These are phyloP conservation scores for Danielia oregonensis DNA, from an alignment of 805 yeast species.

Conservation along the genomic window DNA sequence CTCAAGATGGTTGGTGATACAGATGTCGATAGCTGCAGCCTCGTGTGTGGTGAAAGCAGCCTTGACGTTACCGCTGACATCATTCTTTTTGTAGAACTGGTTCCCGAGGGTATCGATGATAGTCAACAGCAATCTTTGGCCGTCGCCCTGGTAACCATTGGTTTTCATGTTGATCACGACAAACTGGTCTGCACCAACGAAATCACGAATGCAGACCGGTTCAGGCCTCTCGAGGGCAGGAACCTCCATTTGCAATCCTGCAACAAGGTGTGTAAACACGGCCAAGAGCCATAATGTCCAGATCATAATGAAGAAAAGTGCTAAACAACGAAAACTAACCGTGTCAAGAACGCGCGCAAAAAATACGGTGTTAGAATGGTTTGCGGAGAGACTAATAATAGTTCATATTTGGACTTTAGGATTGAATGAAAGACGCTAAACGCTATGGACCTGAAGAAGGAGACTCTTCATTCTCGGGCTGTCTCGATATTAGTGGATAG, in stretches of 20 bases:
- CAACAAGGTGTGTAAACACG: slow-evolving; percentile 21
- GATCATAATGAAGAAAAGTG: slow-evolving; percentile 6
- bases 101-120: slow-evolving; percentile 81
- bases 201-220: slow-evolving; percentile 89
- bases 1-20: slow-evolving; percentile 66
- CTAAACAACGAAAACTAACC: neutral
- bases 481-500: too few species aligned
- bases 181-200: slow-evolving; percentile 76
- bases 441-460: too few species aligned
- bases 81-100: slow-evolving; percentile 71
- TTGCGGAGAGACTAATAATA: too few species aligned
- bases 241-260: slow-evolving; percentile 50
- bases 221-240: slow-evolving; percentile 44
- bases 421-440: too few species aligned
- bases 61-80: slow-evolving; percentile 66
- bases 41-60: slow-evolving; percentile 84
- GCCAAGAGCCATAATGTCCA: slow-evolving; percentile 12
- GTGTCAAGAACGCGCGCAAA: slow-evolving; percentile 3
- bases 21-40: slow-evolving; percentile 83
- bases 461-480: too few species aligned
- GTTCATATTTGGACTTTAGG: too few species aligned
- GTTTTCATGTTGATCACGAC: slow-evolving; percentile 82
- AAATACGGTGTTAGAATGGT: too few species aligned
- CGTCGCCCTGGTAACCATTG: slow-evolving; percentile 78
- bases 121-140: slow-evolving; percentile 68